phyloP scores from a whole-genome alignment of 345 rosid species.

The Nephelium lappaceum region DNA sequence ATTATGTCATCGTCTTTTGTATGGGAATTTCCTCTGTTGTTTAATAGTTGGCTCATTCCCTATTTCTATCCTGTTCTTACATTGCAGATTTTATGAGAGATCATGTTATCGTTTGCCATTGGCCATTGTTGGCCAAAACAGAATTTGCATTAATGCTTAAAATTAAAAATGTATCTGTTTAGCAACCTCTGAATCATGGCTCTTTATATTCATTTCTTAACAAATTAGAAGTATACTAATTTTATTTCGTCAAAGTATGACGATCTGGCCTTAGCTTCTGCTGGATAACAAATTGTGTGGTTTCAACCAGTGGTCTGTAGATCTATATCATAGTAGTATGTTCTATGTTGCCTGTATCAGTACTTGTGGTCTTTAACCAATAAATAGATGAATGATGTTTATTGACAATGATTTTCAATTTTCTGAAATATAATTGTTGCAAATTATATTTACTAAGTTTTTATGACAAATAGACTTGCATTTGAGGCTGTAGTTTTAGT shows the following conservation, averaged over 20 bases:
- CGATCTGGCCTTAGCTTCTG: background rate
- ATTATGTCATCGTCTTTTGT: background rate
- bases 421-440: background rate
- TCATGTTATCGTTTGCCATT: background rate
- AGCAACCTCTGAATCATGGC: background rate
- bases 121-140: background rate
- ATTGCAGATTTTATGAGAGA: background rate
- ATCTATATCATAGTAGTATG: background rate
- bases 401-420: background rate
- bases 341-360: background rate
- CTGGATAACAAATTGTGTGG: background rate
- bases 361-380: background rate
- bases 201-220: background rate
- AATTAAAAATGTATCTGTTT: background rate
- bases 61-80: background rate
- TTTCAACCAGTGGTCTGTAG: background rate
- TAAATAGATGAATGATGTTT: background rate
- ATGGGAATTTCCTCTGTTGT: background rate
- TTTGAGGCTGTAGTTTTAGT: slow-evolving; percentile 17
- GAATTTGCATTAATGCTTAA: background rate
- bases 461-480: background rate
- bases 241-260: background rate
- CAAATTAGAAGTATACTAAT: background rate
- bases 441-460: background rate
- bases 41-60: background rate